These are phyloP conservation scores for Xerocomus potaroensis DNA, from an alignment of 768 basidiomycete genomes.

Conservation along the genomic window DNA sequence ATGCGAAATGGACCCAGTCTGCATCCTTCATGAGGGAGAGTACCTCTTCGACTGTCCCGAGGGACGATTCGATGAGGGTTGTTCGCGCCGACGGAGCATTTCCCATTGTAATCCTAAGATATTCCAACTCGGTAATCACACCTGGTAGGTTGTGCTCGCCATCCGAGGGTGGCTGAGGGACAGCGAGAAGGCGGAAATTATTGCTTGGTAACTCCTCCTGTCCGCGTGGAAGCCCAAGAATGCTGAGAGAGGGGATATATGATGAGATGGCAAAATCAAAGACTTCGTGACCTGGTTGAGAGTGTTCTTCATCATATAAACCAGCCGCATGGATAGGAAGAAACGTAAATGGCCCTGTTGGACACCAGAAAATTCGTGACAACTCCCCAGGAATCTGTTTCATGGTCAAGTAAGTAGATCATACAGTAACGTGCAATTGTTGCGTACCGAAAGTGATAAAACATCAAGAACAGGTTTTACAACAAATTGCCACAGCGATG, in stretches of 20 bases:
- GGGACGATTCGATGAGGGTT: neutral
- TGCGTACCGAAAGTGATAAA: neutral
- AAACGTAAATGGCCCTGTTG: neutral
- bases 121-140: too few relatives aligned
- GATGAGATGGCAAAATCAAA: too few relatives aligned
- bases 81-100: too few relatives aligned
- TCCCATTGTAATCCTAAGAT: too few relatives aligned
- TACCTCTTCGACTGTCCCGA: neutral
- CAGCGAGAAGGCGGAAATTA: constrained; percentile 3
- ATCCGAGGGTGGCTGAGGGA: constrained; percentile 16
- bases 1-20: neutral
- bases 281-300: too few relatives aligned
- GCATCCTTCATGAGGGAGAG: neutral
- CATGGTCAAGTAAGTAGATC: neutral
- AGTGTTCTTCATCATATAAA: too few relatives aligned
- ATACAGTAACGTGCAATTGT: neutral
- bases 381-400: neutral
- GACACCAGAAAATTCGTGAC: neutral
- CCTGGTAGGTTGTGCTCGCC: too few relatives aligned
- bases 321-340: too few relatives aligned
- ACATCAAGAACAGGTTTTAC: neutral
- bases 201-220: neutral
- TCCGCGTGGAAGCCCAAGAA: neutral
- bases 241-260: too few relatives aligned
- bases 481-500: neutral